Base-by-base conservation (phyloP, 495 filamentous ascomycete genomes). In the Penicillium simplicissimum region DNA sequence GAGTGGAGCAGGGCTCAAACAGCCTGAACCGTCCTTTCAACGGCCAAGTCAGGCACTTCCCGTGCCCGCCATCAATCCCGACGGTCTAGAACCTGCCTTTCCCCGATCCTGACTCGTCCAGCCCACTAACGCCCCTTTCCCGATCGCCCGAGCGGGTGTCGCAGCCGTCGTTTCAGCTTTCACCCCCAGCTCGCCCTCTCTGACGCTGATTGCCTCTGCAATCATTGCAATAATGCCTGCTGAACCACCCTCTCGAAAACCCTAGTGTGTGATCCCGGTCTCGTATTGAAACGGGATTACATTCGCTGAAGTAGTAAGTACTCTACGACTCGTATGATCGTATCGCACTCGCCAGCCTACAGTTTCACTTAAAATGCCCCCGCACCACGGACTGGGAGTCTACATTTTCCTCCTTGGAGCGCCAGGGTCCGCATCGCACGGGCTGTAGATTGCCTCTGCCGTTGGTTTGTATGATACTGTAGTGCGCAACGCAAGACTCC, bases 131-230 rank as follows among this genome's bases (percentile, higher is more conserved):
- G 45, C 23, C 28, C 45, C 45, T 2, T 28, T 15, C 45, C 45
- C 23, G 40, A 61, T 55, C 52, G 52, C 42, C 45, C 23, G 13
- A 34, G 34, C 28, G 37, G 23, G n/a, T 45, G 43, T 62, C 23
- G 43, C 45, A 54, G 58, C 58, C 58, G 48, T 25, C 59, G 53
- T 52, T 62, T 52, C 53, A 45, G 59, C 34, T 57, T 62, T 62
- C 59, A 57, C 33, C 4, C 56, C 42, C n/a, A 15, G n/a, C 33
- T 23, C 14, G 17, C 34, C 7, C 17, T n/a, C 40, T 35, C 15
- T 21, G 10, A 40, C 14, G 53, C 1, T 17, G 40, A 47, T 31
- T 38, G 15, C 40, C 2, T n/a, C n/a, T n/a, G n/a, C n/a, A n/a
- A n/a, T n/a, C n/a, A n/a, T n/a, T 31, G 28, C 28, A 31, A 31